Evolutionary conservation across 768 basidiomycete genomes (phyloP).

Genomic region (Mycena haematopus): DNA sequence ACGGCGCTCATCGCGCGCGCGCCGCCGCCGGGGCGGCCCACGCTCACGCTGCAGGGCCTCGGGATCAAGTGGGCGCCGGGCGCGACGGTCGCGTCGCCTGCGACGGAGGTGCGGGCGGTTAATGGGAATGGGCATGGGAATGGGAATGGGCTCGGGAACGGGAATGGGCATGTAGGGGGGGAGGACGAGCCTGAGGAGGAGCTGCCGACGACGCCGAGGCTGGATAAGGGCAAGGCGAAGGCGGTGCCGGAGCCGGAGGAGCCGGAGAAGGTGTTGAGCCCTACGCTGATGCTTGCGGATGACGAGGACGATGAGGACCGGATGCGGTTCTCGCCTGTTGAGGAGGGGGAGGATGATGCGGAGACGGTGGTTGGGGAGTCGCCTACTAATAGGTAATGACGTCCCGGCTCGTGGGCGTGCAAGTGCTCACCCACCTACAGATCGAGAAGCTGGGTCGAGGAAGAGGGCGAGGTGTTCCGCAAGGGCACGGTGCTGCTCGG

Average conservation of each 20-base stretch:
- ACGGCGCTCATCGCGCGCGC: slow-evolving; percentile 60
- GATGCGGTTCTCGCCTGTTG: slow-evolving; percentile 39
- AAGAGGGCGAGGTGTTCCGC: slow-evolving; percentile 96
- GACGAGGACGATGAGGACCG: slow-evolving; percentile 55
- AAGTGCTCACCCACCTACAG: slow-evolving; percentile 41
- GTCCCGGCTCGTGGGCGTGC: neutral
- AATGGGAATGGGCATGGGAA: neutral
- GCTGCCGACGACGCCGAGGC: slow-evolving; percentile 61
- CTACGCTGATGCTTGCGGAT: slow-evolving; percentile 55
- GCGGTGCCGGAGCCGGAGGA: slow-evolving; percentile 74
- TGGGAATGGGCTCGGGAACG: too few relatives aligned
- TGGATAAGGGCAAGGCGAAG: slow-evolving; percentile 82
- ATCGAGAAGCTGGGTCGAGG: slow-evolving; percentile 83
- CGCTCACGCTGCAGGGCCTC: slow-evolving; percentile 51
- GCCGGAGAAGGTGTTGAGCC: slow-evolving; percentile 74
- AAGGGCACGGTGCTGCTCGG: slow-evolving; percentile 84
- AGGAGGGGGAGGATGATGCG: slow-evolving; percentile 38
- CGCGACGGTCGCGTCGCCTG: slow-evolving; percentile 12
- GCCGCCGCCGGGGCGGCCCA: slow-evolving; percentile 44
- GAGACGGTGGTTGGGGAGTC: slow-evolving; percentile 35
- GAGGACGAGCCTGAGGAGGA: slow-evolving; percentile 44
- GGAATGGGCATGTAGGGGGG: slow-evolving; percentile 29
- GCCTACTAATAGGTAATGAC: slow-evolving; percentile 58
- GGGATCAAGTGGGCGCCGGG: slow-evolving; percentile 40
- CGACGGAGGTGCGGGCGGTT: slow-evolving; percentile 1